phyloP scores from a whole-genome alignment of 148 eudicot genomes.

The Rhododendron simsii region DNA sequence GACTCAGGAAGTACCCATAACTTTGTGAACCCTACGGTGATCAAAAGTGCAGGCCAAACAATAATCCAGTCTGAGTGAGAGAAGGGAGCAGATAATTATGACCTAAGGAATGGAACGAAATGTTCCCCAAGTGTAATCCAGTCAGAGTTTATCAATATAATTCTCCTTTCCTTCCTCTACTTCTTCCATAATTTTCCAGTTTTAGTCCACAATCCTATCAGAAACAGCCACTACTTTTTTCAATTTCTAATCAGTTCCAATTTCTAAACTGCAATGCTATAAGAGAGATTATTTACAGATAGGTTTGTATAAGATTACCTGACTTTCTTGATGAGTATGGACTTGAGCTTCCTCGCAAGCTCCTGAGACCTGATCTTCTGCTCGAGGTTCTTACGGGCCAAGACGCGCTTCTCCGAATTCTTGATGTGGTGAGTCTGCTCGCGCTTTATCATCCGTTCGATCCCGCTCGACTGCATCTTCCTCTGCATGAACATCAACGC shows the following conservation, averaged over 20 bases:
- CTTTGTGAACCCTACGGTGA: too few species aligned
- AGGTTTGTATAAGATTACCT: slow-evolving; percentile 31
- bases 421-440: slow-evolving; percentile 58
- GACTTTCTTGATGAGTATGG: slow-evolving; percentile 77
- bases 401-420: slow-evolving; percentile 78
- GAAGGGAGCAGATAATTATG: too few species aligned
- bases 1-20: too few species aligned
- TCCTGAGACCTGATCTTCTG: slow-evolving; percentile 55
- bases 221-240: not conserved
- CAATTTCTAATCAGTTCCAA: not conserved
- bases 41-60: too few species aligned
- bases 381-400: slow-evolving; percentile 61
- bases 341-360: slow-evolving; percentile 67
- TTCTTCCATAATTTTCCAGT: too few species aligned
- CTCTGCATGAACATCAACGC: slow-evolving; percentile 61
- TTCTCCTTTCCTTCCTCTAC: too few species aligned
- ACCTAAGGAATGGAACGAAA: too few species aligned
- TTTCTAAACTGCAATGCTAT: too few species aligned
- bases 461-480: slow-evolving; percentile 72
- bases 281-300: not conserved
- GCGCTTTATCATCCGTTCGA: slow-evolving; percentile 63
- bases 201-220: too few species aligned
- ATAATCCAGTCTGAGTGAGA: too few species aligned
- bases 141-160: too few species aligned
- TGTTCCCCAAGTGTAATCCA: too few species aligned